A percentile compares a stretch with the other conserved stretches of the same genome.
phyloP scores from a whole-genome alignment of 2,329 filamentous ascomycete species.

The Byssothecium circinans region DNA sequence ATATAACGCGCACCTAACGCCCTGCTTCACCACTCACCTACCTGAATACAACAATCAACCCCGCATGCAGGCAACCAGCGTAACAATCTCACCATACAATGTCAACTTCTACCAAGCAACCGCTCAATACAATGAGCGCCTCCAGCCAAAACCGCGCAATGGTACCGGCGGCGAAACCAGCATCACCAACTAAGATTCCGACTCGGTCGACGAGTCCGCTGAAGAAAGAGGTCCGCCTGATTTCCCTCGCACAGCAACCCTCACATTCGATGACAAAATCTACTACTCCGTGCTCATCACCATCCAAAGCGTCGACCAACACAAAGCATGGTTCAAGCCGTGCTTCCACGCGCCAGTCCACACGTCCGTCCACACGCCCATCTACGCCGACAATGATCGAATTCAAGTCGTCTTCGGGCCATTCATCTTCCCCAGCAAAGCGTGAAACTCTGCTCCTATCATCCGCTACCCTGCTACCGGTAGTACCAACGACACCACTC shows the following conservation, averaged over 20 bases:
- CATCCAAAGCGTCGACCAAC: not conserved
- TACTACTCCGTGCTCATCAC: not conserved
- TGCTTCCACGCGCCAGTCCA: too few species aligned
- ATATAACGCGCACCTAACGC: too few species aligned
- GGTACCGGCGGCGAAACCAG: not conserved
- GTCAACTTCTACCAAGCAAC: not conserved
- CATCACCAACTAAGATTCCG: not conserved
- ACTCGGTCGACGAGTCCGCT: not conserved
- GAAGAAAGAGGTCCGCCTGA: not conserved
- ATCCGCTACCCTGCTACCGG: not conserved
- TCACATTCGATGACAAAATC: not conserved
- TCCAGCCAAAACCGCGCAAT: not conserved
- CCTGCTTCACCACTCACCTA: too few species aligned
- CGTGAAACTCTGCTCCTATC: not conserved
- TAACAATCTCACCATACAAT: not conserved
- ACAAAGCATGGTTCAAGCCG: too few species aligned
- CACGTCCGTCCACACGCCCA: too few species aligned
- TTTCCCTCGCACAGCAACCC: not conserved
- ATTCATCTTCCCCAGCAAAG: not conserved
- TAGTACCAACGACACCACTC: not conserved
- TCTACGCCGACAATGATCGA: too few species aligned
- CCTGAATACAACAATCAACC: too few species aligned
- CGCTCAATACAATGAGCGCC: not conserved
- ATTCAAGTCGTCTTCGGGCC: not conserved
- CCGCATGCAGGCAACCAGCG: not conserved